These are phyloP conservation scores for Ettlia oleoabundans DNA, from an alignment of 139 green algal species.

Conservation along the genomic window DNA sequence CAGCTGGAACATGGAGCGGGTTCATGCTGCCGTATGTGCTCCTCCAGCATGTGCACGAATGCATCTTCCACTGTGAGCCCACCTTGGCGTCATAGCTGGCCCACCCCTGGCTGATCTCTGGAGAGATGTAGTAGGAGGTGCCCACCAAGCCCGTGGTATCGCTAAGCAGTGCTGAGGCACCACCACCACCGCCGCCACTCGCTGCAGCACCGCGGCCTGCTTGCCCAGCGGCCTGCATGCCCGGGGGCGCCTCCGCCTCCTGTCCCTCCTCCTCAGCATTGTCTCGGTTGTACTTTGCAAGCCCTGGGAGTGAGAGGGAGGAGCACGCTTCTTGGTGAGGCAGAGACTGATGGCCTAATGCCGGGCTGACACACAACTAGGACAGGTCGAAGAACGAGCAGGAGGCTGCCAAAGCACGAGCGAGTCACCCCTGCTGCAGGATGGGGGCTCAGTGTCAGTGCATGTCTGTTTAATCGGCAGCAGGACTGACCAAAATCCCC, in stretches of 20 bases:
- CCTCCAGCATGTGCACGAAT: too few relatives aligned
- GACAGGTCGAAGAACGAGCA: too few relatives aligned
- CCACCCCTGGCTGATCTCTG: slow-evolving; percentile 79
- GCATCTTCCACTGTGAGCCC: too few relatives aligned
- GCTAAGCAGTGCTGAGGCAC: slow-evolving; percentile 27
- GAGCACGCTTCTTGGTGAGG: not conserved
- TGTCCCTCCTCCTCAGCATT: not conserved
- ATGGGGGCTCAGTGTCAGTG: too few relatives aligned
- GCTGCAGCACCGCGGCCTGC: not conserved
- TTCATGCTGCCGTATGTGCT: too few relatives aligned
- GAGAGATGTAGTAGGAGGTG: slow-evolving; percentile 85
- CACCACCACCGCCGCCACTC: not conserved
- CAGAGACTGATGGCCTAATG: too few relatives aligned
- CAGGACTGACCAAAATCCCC: slow-evolving; percentile 88
- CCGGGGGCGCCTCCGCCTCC: not conserved
- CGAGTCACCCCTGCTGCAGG: too few relatives aligned
- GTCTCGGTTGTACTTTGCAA: slow-evolving; percentile 68
- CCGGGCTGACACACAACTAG: too few relatives aligned
- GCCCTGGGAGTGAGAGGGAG: not conserved
- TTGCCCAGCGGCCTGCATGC: not conserved
- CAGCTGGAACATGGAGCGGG: too few relatives aligned
- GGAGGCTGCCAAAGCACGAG: too few relatives aligned
- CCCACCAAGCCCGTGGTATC: slow-evolving; percentile 76
- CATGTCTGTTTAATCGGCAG: too few relatives aligned
- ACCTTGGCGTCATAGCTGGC: slow-evolving; percentile 80